Evolutionary conservation across 257 asterid genomes (phyloP).

Genomic region (Henckelia pumila): DNA sequence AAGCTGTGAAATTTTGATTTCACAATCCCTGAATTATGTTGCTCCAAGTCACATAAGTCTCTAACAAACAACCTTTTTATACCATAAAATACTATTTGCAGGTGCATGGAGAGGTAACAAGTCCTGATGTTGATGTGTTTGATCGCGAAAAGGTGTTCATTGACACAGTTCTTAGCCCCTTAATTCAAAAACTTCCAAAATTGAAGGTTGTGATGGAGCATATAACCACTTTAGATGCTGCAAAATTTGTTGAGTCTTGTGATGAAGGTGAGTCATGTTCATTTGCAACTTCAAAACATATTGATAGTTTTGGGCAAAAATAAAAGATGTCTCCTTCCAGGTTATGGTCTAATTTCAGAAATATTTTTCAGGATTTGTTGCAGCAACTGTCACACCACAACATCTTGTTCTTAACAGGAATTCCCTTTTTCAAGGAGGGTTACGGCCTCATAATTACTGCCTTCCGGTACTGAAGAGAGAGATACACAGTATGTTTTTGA

Average conservation of each 20-base stretch:
- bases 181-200: conserved; percentile 62
- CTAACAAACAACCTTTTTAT: not conserved
- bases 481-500: conserved; percentile 60
- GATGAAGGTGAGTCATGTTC: conserved; percentile 47
- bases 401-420: conserved; percentile 91
- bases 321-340: not conserved
- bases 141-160: conserved; percentile 94
- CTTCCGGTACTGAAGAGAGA: conserved; percentile 95
- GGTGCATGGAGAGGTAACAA: conserved; percentile 97
- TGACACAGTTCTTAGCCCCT: conserved; percentile 65
- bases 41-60: not conserved
- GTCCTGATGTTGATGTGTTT: conserved; percentile 75
- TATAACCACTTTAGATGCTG: conserved; percentile 89
- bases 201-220: conserved; percentile 97
- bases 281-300: not conserved
- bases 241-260: conserved; percentile 73
- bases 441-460: conserved; percentile 88
- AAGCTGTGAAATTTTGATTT: too few relatives aligned
- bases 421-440: conserved; percentile 89
- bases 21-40: not conserved
- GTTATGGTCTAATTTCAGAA: conserved; percentile 15
- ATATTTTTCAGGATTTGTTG: conserved; percentile 61
- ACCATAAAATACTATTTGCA: conserved; percentile 26
- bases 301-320: not conserved
- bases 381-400: conserved; percentile 97